A percentile compares a stretch with the other conserved stretches of the same genome.
Conservation (phyloP, 2,329 filamentous ascomycete genomes). For the Diaporthe capsici region DNA sequence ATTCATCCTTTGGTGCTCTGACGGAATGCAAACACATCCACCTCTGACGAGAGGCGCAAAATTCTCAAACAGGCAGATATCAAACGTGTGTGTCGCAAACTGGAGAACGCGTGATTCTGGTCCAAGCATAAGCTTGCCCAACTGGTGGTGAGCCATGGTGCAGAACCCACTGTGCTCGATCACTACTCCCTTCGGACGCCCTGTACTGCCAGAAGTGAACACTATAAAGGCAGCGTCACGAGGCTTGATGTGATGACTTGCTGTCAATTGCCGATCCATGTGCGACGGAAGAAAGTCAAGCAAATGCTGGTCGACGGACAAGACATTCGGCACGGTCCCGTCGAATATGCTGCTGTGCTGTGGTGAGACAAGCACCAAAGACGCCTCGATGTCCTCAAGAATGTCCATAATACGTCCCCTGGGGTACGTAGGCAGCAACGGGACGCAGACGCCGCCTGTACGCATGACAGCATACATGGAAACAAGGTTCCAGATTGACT, state of each 20-base stretch:
- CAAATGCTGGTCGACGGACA: neutral
- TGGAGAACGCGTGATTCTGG: constrained; percentile 54
- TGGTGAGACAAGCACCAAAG: neutral
- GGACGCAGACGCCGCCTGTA: neutral
- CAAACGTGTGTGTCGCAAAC: constrained; percentile 67
- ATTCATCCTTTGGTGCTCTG: neutral
- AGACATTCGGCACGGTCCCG: neutral
- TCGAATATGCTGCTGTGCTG: neutral
- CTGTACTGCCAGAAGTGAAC: constrained; percentile 68
- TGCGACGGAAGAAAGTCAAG: neutral
- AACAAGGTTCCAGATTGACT: neutral
- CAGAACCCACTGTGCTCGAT: neutral
- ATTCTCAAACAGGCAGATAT: constrained; percentile 66
- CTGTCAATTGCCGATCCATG: neutral
- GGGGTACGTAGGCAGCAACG: neutral
- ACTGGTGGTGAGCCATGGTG: neutral
- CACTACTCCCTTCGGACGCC: constrained; percentile 55
- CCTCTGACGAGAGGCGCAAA: constrained; percentile 47
- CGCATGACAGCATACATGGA: neutral
- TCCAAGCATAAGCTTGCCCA: neutral
- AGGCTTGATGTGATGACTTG: neutral
- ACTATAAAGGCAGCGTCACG: constrained; percentile 53
- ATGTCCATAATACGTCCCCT: neutral
- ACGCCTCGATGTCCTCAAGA: neutral
- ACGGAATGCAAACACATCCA: neutral